Evolutionary conservation across 257 asterid species (phyloP).

Genomic region (Penstemon newberryi): DNA sequence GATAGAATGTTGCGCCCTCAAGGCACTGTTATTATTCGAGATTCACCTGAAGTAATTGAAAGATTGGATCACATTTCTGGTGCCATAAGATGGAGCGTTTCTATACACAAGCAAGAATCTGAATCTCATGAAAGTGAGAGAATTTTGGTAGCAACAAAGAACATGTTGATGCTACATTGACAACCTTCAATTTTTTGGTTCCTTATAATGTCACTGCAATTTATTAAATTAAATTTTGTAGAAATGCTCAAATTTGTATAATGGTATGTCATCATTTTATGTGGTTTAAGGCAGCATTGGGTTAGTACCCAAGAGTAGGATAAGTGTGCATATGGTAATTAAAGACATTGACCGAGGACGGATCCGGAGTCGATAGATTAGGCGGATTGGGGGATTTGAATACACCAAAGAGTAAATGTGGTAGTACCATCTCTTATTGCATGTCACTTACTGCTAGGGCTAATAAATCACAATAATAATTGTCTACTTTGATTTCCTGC

Average conservation of each 20-base stretch:
- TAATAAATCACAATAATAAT: no score
- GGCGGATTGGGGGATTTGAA: no score
- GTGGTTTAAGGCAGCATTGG: no score
- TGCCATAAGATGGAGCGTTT: conserved; percentile 74
- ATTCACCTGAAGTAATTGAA: conserved; percentile 72
- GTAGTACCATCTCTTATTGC: neutral
- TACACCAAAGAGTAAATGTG: neutral
- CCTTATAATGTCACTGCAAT: conserved; percentile 22
- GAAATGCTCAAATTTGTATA: neutral
- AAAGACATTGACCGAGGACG: no score
- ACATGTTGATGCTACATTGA: conserved; percentile 56
- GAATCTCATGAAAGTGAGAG: conserved; percentile 66
- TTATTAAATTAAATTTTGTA: conserved; percentile 19
- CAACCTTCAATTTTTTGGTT: conserved; percentile 5
- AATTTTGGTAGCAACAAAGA: conserved; percentile 77
- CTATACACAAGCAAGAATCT: conserved; percentile 70
- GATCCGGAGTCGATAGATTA: no score
- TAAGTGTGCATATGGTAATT: no score
- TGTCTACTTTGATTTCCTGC: no score
- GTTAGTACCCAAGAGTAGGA: no score
- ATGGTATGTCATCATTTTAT: no score
- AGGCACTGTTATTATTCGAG: conserved; percentile 82
- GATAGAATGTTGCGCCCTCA: conserved; percentile 92
- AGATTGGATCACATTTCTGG: conserved; percentile 61
- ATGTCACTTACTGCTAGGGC: neutral